phyloP scores from a whole-genome alignment of 2,329 filamentous ascomycete species.

The Diatrype stigma region DNA sequence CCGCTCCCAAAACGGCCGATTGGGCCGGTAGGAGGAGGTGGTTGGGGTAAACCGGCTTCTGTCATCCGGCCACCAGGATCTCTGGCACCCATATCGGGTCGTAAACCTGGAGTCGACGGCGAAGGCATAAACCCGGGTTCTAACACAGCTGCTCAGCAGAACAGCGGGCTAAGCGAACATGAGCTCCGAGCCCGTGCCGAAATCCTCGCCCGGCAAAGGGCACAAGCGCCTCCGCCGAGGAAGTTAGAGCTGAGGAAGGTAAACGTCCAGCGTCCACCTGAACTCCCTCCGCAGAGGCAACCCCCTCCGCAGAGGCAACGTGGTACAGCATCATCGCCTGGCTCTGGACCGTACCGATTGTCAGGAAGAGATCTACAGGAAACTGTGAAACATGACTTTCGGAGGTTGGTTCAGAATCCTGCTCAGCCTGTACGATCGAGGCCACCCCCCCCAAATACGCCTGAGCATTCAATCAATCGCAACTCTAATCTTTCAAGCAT shows the following conservation, averaged over 20 bases:
- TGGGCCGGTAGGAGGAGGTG: neutral
- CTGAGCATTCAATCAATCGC: no score
- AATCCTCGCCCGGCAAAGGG: slow-evolving; percentile 15
- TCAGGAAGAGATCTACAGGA: no score
- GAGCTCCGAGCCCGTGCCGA: slow-evolving; percentile 17
- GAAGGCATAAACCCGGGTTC: neutral
- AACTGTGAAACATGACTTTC: no score
- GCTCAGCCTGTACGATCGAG: slow-evolving; percentile 9
- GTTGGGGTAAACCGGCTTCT: slow-evolving; percentile 14
- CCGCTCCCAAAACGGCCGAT: neutral
- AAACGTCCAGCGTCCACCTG: slow-evolving; percentile 1
- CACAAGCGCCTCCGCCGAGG: slow-evolving; percentile 5
- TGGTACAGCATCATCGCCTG: no score
- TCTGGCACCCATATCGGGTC: neutral
- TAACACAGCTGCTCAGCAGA: neutral
- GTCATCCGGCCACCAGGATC: slow-evolving; percentile 1
- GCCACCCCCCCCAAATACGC: no score
- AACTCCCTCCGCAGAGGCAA: no score
- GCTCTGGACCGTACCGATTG: no score
- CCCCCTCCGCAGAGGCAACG: no score
- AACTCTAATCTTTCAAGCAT: no score
- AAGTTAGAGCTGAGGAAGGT: neutral
- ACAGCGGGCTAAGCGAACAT: slow-evolving; percentile 11
- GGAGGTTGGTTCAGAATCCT: slow-evolving; percentile 1
- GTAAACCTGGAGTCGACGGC: neutral